Base-by-base conservation (phyloP, 2,329 filamentous ascomycete species). In the Aspergillus tubingensis region DNA sequence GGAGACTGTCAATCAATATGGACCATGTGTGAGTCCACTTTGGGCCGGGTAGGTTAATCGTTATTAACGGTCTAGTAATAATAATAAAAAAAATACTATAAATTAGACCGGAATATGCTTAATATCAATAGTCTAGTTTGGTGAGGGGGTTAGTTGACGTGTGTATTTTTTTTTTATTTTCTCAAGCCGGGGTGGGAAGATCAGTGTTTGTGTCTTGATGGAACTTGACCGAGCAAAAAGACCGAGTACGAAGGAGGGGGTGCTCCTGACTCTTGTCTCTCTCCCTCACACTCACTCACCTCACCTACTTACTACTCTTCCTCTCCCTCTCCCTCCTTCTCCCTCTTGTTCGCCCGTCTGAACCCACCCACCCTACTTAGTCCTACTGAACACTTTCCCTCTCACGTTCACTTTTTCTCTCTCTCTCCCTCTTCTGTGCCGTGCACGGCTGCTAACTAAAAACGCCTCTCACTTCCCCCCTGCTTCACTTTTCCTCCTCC, bases 1-100 rank as follows among this genome's bases (percentile, higher is more conserved):
- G 27, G 21, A 41, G 39, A 44, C 52, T 21, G 38, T 54, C 52
- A 54, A 54, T 43, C 52, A 54, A 53, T 53, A 21, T 32, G 36
- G 30, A 55, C 53, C 53, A 55, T 55, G 53, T 55, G 53, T 55
- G 53, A 55, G 41, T 55, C 53, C 53, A 55, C 53, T 55, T 55
- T 32, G 17, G 41, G 11, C 32, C 41, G n/a, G 51, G 51, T 53
- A 53, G 51, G 51, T 53, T 53, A 25, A 39, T 53, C 51, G 19
- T 41, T 30, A 30, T 23, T 25, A 43, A 25, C 25, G 10, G 36
- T 8, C 39, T 23, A 44, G 10, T 19, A 44, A 21, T 13, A 13
- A 13, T 13, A 36, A 13, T 15, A 15, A 13, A 5, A 32, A 32
- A 11, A 11, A 13, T 36, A 13, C 11, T 36, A 36, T 53, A 27